Conservation (phyloP, 2,329 filamentous ascomycete genomes). For the Penicillium sp. region DNA sequence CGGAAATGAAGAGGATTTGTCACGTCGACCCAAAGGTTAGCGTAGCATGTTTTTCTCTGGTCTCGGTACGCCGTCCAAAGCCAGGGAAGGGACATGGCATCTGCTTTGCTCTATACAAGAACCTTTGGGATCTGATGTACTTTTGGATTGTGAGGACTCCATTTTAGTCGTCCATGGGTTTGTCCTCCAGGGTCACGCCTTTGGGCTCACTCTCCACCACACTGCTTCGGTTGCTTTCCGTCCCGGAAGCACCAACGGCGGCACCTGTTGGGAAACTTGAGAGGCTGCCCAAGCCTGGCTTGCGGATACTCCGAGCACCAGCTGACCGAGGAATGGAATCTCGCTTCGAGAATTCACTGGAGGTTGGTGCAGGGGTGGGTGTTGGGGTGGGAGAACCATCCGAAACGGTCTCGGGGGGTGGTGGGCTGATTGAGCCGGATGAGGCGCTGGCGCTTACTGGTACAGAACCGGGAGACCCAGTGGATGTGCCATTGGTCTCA, state of each 20-base stretch:
- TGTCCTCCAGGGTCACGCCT: slow-evolving; percentile 64
- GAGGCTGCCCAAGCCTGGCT: slow-evolving; percentile 44
- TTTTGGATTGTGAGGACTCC: no score
- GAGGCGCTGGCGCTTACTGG: slow-evolving; percentile 21
- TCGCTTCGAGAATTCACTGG: slow-evolving; percentile 52
- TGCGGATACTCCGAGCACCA: slow-evolving; percentile 46
- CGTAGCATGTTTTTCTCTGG: not conserved
- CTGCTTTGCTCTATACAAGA: slow-evolving; percentile 7
- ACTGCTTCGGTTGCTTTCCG: slow-evolving; percentile 33
- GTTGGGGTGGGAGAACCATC: slow-evolving; percentile 35
- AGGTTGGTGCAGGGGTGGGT: slow-evolving; percentile 24
- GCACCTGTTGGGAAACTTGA: slow-evolving; percentile 28
- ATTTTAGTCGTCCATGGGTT: slow-evolving; percentile 66
- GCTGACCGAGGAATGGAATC: slow-evolving; percentile 56
- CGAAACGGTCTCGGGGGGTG: slow-evolving; percentile 23
- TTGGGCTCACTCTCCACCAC: slow-evolving; percentile 38
- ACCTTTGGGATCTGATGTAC: slow-evolving; percentile 1
- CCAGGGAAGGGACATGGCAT: no score
- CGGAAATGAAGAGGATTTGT: not conserved
- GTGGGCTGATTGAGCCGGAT: slow-evolving; percentile 27
- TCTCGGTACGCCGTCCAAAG: not conserved
- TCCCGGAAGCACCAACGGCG: slow-evolving; percentile 19
- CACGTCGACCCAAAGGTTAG: not conserved
- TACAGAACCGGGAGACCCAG: slow-evolving; percentile 26
- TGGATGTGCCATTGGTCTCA: slow-evolving; percentile 41